These are phyloP conservation scores for Malus hybrid DNA, from an alignment of 331 rosid genomes.

Conservation along the genomic window DNA sequence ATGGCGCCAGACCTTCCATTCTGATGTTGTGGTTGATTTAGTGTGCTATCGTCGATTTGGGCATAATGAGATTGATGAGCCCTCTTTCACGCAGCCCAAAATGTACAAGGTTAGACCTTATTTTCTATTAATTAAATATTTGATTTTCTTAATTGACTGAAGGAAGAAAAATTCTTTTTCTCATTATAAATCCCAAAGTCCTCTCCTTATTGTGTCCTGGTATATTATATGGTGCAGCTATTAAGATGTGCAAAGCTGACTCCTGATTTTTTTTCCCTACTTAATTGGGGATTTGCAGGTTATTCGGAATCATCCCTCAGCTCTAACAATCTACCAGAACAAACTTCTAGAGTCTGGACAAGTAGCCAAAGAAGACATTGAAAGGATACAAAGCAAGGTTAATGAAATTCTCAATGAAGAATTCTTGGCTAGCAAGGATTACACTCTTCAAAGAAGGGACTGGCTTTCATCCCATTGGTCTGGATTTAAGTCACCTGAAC, in stretches of 20 bases:
- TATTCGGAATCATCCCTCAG: slow-evolving; percentile 77
- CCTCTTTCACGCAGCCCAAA: slow-evolving; percentile 95
- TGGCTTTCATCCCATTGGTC: slow-evolving; percentile 99
- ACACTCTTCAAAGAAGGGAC: slow-evolving; percentile 82
- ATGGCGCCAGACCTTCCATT: slow-evolving; percentile 98
- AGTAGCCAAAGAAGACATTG: slow-evolving; percentile 55
- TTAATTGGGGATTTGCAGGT: slow-evolving; percentile 39
- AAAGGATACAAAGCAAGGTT: slow-evolving; percentile 66
- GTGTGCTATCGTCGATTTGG: slow-evolving; percentile 97
- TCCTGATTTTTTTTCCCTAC: slow-evolving; percentile 3
- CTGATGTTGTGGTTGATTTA: slow-evolving; percentile 93
- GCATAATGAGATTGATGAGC: slow-evolving; percentile 98
- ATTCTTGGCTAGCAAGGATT: slow-evolving; percentile 85
- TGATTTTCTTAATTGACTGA: background rate
- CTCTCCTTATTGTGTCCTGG: background rate
- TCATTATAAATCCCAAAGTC: background rate
- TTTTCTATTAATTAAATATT: background rate
- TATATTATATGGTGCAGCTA: background rate
- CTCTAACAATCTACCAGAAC: slow-evolving; percentile 84
- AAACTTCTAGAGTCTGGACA: slow-evolving; percentile 77
- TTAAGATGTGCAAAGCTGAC: slow-evolving; percentile 6
- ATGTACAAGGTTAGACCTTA: slow-evolving; percentile 78
- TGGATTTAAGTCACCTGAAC: slow-evolving; percentile 98
- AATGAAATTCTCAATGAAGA: slow-evolving; percentile 74
- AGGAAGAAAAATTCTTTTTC: background rate